Conservation (phyloP, 441 rosid genomes). For the Manihot esculenta region DNA sequence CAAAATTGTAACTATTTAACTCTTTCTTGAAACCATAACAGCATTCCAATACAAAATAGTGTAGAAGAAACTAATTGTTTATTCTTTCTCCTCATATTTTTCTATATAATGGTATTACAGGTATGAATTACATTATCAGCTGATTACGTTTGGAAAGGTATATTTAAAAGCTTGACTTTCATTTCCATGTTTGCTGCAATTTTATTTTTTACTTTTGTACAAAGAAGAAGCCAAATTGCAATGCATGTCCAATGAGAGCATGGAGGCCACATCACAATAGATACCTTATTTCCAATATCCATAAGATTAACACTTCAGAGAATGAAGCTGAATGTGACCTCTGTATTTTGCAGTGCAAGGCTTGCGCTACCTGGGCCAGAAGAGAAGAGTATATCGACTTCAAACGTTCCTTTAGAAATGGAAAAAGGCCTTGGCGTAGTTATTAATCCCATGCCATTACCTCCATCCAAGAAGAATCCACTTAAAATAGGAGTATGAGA, state of each 20-base stretch:
- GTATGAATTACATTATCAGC: constrained; percentile 96
- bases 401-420: constrained; percentile 37
- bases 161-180: constrained; percentile 18
- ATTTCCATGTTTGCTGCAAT: constrained; percentile 17
- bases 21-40: constrained; percentile 24
- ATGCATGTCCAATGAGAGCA: constrained; percentile 99
- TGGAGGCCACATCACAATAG: too few species aligned
- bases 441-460: constrained; percentile 43
- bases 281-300: constrained; percentile 1
- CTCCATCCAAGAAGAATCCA: constrained; percentile 41
- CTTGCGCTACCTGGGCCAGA: constrained; percentile 92
- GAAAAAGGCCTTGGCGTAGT: constrained; percentile 33
- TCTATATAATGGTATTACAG: constrained; percentile 43
- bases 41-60: constrained; percentile 8
- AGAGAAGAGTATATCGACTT: constrained; percentile 54
- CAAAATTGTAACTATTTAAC: constrained; percentile 63
- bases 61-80: constrained; percentile 5
- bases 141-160: constrained; percentile 99
- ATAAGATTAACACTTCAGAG: constrained; percentile 13
- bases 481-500: constrained; percentile 23
- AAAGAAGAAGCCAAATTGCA: constrained; percentile 93
- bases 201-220: constrained; percentile 68
- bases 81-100: constrained; percentile 20
- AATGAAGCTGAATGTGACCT: constrained; percentile 20
- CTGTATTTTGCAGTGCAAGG: constrained; percentile 72